Percentiles rank a stretch among this genome's conserved stretches.
phyloP scores from a whole-genome alignment of 2,329 filamentous ascomycete species.

The Tolypocladium tropicale region DNA sequence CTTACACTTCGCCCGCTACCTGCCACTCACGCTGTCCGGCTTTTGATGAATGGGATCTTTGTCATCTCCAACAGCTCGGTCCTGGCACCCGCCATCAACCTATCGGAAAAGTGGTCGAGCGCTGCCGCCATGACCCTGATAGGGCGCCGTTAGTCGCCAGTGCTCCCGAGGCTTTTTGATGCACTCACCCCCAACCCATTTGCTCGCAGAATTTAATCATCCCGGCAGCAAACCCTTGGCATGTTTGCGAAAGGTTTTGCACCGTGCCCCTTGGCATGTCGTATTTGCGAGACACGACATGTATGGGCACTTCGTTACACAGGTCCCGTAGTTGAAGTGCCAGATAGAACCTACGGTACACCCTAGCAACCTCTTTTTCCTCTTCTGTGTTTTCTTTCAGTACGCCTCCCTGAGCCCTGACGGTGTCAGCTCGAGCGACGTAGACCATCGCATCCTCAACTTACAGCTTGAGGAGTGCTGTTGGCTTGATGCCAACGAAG shows the following conservation, averaged over 20 bases:
- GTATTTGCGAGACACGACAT: constrained; percentile 60
- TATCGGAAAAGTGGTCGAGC: constrained; percentile 65
- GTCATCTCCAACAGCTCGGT: constrained; percentile 61
- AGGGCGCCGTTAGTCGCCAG: constrained; percentile 5
- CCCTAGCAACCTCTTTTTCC: constrained; percentile 49
- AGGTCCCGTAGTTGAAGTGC: constrained; percentile 70
- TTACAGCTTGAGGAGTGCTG: constrained; percentile 56
- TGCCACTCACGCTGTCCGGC: constrained; percentile 51
- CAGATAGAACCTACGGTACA: constrained; percentile 64
- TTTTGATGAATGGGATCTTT: constrained; percentile 66
- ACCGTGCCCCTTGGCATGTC: constrained; percentile 59
- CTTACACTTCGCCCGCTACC: neutral
- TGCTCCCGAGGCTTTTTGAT: neutral
- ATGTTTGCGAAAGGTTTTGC: constrained; percentile 63
- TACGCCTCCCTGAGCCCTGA: constrained; percentile 54
- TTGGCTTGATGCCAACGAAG: constrained; percentile 59
- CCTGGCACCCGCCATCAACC: constrained; percentile 61
- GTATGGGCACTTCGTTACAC: constrained; percentile 65
- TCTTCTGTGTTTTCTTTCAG: constrained; percentile 52
- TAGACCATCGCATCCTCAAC: constrained; percentile 9
- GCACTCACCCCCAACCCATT: constrained; percentile 58
- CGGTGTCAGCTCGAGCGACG: constrained; percentile 7
- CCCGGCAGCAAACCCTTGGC: constrained; percentile 67
- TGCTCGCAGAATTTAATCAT: constrained; percentile 72
- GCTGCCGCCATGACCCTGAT: constrained; percentile 59